These are phyloP conservation scores for Arthrobotrys musiformis DNA, from an alignment of 2,329 filamentous ascomycete genomes.

Conservation along the genomic window DNA sequence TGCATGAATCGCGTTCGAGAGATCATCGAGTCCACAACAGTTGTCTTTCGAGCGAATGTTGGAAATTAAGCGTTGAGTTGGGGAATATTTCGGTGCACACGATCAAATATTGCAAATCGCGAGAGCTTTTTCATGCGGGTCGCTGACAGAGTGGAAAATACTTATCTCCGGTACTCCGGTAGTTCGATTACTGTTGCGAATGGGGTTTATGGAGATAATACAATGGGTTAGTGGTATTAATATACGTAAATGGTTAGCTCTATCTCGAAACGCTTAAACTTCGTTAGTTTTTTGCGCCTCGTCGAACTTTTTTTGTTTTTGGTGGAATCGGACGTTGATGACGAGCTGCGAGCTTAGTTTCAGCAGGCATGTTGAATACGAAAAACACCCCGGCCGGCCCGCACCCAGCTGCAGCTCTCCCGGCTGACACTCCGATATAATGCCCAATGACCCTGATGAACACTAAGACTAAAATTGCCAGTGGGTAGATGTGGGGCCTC, in stretches of 20 bases:
- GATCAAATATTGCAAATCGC: background rate
- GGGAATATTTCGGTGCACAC: too few species aligned
- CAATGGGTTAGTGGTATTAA: too few species aligned
- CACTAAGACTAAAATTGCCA: background rate
- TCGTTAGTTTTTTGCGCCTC: too few species aligned
- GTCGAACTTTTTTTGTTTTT: too few species aligned
- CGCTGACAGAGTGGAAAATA: constrained; percentile 7
- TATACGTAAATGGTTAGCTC: too few species aligned
- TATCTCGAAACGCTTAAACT: background rate
- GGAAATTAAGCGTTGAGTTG: background rate
- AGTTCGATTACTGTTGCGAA: background rate
- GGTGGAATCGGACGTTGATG: too few species aligned
- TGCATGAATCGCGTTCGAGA: too few species aligned
- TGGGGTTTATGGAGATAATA: constrained; percentile 6
- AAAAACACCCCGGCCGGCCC: too few species aligned
- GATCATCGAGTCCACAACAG: background rate
- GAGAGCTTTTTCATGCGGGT: background rate
- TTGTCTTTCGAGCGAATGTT: background rate
- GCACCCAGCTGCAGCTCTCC: too few species aligned
- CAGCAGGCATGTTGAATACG: too few species aligned
- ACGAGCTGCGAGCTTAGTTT: too few species aligned
- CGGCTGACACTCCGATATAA: background rate
- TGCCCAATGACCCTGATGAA: background rate
- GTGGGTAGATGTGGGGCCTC: background rate
- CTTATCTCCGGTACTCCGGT: background rate